Evolutionary conservation across 768 basidiomycete genomes (phyloP), one percentile per base, ranked within the genome.

Genomic region (Leccinum fibrillosum): DNA sequence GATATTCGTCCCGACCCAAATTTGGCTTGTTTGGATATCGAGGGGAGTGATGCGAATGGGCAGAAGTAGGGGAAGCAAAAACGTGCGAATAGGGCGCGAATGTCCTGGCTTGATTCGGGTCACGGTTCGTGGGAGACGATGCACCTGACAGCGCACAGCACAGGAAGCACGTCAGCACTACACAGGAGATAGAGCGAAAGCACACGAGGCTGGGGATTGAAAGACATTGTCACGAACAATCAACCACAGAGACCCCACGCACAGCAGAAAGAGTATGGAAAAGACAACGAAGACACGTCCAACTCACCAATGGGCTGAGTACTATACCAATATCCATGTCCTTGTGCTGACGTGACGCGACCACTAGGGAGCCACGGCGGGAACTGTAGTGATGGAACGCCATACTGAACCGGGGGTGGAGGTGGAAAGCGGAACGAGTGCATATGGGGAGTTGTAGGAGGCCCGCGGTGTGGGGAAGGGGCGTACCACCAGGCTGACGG

Each of bases 291-390:
- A 65, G 30, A 58, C 15, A 53, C 7, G 1, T 17, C 17, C 35
- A 47, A 65, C 67, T 68, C 61, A 69, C 67, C 68, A 13, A 45
- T 47, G 9, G 59, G 48, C 17, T 56, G 62, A 4, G 57, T 4
- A 35, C 62, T 56, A 52, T 61, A 68, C 68, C 68, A 68, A 57
- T 56, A 65, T 21, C 63, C 66, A 30, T 65, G 57, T 8, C 66
- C 59, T 50, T 60, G 68, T 47, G 44, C 52, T 10, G 65, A 52
- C 5, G 50, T 23, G 26, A 55, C 56, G 8, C 50, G 60, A 45
- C 57, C 45, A 25, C 51, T 53, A 21, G 63, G 63, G 30, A 65
- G 55, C 57, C 66, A 68, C 0, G 65, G 32, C 4, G 66, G 51
- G 25, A 62, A 58, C 1, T 62, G 66, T 15, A 55, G 9, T 12